Percentiles rank a stretch among this genome's conserved stretches.
phyloP scores from a whole-genome alignment of 805 yeast genomes.

The Lachancea waltii region DNA sequence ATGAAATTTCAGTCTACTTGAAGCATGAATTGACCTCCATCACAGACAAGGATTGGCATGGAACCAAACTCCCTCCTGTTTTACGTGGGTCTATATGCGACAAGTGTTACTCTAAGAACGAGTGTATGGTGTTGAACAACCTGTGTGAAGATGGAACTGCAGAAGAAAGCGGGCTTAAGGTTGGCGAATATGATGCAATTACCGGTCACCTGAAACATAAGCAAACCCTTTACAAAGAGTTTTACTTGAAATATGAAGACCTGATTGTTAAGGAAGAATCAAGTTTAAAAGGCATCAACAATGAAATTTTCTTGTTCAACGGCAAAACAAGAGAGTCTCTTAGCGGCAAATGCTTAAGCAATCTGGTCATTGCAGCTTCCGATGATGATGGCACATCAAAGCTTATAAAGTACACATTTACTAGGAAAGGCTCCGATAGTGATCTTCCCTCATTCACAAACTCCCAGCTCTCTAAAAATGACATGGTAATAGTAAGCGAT shows the following conservation, averaged over 20 bases:
- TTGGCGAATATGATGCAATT: conserved; percentile 40
- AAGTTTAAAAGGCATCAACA: conserved; percentile 42
- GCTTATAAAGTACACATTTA: conserved; percentile 44
- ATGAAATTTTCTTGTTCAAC: conserved; percentile 54
- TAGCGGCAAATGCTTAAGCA: conserved; percentile 54
- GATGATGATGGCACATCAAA: conserved; percentile 17
- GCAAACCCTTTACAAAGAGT: conserved; percentile 38
- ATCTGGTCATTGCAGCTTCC: conserved; percentile 37
- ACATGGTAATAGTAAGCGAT: conserved; percentile 69
- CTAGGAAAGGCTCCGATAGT: conserved; percentile 27
- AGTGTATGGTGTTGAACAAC: conserved; percentile 62
- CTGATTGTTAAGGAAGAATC: conserved; percentile 70
- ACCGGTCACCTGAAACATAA: conserved; percentile 43
- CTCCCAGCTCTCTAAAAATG: conserved; percentile 51
- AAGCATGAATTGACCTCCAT: conserved; percentile 35
- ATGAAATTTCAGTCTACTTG: conserved; percentile 55
- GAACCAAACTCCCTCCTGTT: conserved; percentile 47
- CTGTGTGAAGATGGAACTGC: conserved; percentile 53
- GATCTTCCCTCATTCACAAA: conserved; percentile 17
- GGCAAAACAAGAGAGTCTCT: conserved; percentile 51
- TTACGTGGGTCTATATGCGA: conserved; percentile 51
- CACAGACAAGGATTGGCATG: conserved; percentile 3
- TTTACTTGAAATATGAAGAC: conserved; percentile 67
- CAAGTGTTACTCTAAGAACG: conserved; percentile 46
- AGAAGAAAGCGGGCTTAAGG: conserved; percentile 46